These are phyloP conservation scores for Candida sp. DNA, from an alignment of 1,139 yeast species.

Conservation along the genomic window DNA sequence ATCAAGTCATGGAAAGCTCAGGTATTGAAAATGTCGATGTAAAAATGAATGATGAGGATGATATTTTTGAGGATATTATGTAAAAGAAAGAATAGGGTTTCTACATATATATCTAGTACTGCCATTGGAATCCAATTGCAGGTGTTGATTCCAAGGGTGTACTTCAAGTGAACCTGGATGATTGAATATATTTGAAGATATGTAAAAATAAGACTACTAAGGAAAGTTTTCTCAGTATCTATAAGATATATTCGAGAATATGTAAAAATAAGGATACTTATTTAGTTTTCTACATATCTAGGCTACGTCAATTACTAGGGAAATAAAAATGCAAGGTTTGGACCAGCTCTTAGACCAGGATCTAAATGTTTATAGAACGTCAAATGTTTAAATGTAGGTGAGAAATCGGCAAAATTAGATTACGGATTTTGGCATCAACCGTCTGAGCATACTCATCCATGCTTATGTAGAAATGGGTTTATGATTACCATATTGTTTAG, in stretches of 20 bases:
- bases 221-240: too few relatives aligned
- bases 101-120: too few relatives aligned
- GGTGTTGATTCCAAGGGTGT: too few relatives aligned
- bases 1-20: background rate
- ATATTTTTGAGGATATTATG: conserved; percentile 1
- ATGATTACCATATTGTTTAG: conserved; percentile 27
- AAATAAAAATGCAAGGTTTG: conserved; percentile 45
- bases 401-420: conserved; percentile 35
- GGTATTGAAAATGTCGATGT: conserved; percentile 2
- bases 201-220: too few relatives aligned
- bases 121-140: too few relatives aligned
- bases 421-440: conserved; percentile 23
- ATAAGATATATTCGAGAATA: too few relatives aligned
- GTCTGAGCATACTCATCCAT: conserved; percentile 35
- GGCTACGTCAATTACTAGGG: too few relatives aligned
- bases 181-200: too few relatives aligned
- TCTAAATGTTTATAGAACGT: conserved; percentile 47
- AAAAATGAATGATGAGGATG: conserved; percentile 3
- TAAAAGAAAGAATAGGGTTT: too few relatives aligned
- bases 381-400: conserved; percentile 46
- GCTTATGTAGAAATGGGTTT: conserved; percentile 40
- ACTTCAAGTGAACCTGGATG: too few relatives aligned
- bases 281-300: too few relatives aligned
- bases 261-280: too few relatives aligned
- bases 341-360: conserved; percentile 54